These are phyloP conservation scores for Diaporthe capsici DNA, from an alignment of 2,329 filamentous ascomycete species.

Conservation along the genomic window DNA sequence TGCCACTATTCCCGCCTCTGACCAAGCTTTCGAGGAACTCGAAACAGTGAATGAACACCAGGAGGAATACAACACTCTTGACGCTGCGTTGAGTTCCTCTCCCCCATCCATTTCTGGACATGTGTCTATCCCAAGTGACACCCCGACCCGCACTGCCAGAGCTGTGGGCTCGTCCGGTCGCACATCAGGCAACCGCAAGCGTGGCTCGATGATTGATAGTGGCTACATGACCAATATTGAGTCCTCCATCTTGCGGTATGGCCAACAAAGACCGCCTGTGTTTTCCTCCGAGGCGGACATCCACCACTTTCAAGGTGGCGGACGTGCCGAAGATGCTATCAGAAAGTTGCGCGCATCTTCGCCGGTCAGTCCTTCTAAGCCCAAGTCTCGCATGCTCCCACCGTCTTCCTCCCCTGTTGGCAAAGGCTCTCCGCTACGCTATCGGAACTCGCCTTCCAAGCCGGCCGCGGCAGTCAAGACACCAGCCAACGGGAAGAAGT, in stretches of 20 bases:
- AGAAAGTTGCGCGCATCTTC: constrained; percentile 92
- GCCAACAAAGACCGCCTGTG: constrained; percentile 57
- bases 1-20: constrained; percentile 81
- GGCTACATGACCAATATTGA: constrained; percentile 97
- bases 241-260: constrained; percentile 81
- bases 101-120: constrained; percentile 85
- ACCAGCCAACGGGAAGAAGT: constrained; percentile 36
- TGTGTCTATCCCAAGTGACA: constrained; percentile 66
- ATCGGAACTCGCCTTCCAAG: constrained; percentile 38
- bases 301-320: constrained; percentile 84
- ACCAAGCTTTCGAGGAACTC: constrained; percentile 63
- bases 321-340: constrained; percentile 93
- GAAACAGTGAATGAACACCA: constrained; percentile 55
- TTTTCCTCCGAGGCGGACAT: constrained; percentile 79
- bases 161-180: constrained; percentile 61
- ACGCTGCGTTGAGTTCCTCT: constrained; percentile 39
- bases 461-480: constrained; percentile 25
- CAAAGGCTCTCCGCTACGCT: constrained; percentile 38
- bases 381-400: constrained; percentile 43
- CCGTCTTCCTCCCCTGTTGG: constrained; percentile 41
- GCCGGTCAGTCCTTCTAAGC: constrained; percentile 89
- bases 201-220: constrained; percentile 84
- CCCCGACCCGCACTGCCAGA: constrained; percentile 74
- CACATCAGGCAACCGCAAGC: constrained; percentile 73
- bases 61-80: constrained; percentile 34